Evolutionary conservation across 2,329 filamentous ascomycete genomes (phyloP), one percentile per base, ranked within the genome.

Genomic region (Hymenoscyphus infarciens): DNA sequence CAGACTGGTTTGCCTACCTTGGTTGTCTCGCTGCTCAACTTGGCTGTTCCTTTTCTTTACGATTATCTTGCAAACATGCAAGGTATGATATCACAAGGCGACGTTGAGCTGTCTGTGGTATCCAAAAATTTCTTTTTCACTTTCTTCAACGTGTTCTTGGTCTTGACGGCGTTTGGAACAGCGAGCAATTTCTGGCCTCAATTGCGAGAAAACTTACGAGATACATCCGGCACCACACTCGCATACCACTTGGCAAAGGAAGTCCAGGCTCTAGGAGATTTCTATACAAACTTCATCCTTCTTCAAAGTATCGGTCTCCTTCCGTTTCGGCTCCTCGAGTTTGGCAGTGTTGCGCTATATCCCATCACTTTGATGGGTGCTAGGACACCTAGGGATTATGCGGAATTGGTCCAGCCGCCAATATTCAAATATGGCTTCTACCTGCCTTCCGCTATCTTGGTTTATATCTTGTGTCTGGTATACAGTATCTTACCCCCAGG

Each of bases 121-220:
- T 97, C 92, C 60, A 99, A 99, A 79, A 99, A 98, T 76, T 99
- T 98, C 78, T 97, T 98, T 82, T 99, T 99, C 75, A 93, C 90
- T 10, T 99, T 99, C 77, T 98, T 99, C 84, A 99, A 99, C 77
- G 91, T 98, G 62, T 99, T 99, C 77, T 84, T 98, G 58, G 86
- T 98, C 54, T 97, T 98, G 75, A 96, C 94, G 0, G 83, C 95
- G 29, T 90, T 96, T 55, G 90, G 90, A 60, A 92, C 92, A 4
- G 91, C 86, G 1, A 86, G 89, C 45, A 86, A 88, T 60, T 90
- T 97, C 72, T 87, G 87, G 76, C 80, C 81, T 38, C 83, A 89
- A 59, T 81, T 98, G 56, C 86, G 86, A 60, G 84, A 94, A 56
- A 85, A 88, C 10, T 81, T 97, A 61, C 87, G 85, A 69, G 92